Evolutionary conservation across 2,329 filamentous ascomycete genomes (phyloP), one percentile per base, ranked within the genome.

Genomic region (Fusarium siculi): DNA sequence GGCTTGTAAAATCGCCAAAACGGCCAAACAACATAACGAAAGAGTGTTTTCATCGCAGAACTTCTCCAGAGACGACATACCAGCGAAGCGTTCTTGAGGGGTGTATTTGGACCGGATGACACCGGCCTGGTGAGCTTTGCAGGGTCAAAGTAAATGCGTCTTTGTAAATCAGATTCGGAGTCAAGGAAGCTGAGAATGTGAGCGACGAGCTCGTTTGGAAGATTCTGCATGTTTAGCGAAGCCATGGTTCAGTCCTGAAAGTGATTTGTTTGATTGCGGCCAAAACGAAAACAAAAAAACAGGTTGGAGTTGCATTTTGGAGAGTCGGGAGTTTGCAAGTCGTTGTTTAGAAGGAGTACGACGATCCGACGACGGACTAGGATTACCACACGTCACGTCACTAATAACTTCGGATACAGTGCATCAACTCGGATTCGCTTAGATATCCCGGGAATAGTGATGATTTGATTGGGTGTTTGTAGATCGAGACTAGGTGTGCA

Each of bases 171-270:
- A 15, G 88, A 84, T 5, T 83, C 78, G 1, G 76, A 75, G 73
- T 88, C 85, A 52, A 93, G 82, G 74, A 85, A 86, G n/a, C 80
- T 81, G 74, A 93, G 84, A 72, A 93, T 87, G 7, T 88, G 83
- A 58, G 86, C 79, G 28, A 92, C 80, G 50, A 93, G 81, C 81
- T 93, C 91, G 70, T 88, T 89, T 5, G 91, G 91, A 25, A 93
- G 84, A 32, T 75, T 60, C 32, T 81, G 69, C 76, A 84, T 64
- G 12, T 57, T 65, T 3, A 61, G n/a, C 18, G 55, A 9, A 10
- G 46, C 37, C 42, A 60, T 64, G 12, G 16, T 23, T 39, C 25
- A 14, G 18, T 28, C 5, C 21, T n/a, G 15, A 21, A 16, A 28
- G 19, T 21, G 7, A n/a, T 23, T 59, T n/a, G 15, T 36, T 28